Conservation (phyloP, 208 protist species). For the Wallacemonas sp. region DNA sequence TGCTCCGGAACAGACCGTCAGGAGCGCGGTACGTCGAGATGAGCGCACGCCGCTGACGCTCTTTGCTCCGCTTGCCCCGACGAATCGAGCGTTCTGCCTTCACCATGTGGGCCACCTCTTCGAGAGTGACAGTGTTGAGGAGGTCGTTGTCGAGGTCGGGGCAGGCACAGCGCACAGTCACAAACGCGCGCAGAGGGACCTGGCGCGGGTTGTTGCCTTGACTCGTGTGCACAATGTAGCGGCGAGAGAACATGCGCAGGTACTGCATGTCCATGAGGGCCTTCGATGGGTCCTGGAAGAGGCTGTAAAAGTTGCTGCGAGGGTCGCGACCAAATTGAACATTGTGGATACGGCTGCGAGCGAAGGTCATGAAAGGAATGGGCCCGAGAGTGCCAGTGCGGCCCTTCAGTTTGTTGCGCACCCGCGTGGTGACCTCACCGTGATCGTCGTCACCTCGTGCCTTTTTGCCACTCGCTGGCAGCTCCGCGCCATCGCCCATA, state of each 20-base stretch:
- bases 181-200: conserved; percentile 63
- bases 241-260: conserved; percentile 81
- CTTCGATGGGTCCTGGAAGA: conserved; percentile 59
- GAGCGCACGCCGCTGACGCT: conserved; percentile 25
- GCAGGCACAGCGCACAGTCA: conserved; percentile 58
- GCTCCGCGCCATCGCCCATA: not conserved
- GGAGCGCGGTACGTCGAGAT: conserved; percentile 29
- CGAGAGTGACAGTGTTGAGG: conserved; percentile 40
- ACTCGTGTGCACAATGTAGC: conserved; percentile 77
- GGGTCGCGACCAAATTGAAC: conserved; percentile 72
- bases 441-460: not conserved
- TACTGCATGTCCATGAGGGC: conserved; percentile 76
- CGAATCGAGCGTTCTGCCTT: conserved; percentile 60
- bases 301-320: conserved; percentile 47
- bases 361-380: conserved; percentile 78
- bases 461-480: not conserved
- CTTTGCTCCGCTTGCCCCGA: conserved; percentile 30
- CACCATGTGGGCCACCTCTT: conserved; percentile 68
- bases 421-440: conserved; percentile 4
- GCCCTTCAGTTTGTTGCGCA: conserved; percentile 16
- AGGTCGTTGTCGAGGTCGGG: conserved; percentile 57
- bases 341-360: conserved; percentile 62
- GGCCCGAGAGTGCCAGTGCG: conserved; percentile 40
- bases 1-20: conserved; percentile 8
- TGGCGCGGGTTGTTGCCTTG: conserved; percentile 72